Percentiles rank a stretch among this genome's conserved stretches.
Conservation (phyloP, 352 stramenopile species). For the Phytophthora litchii region DNA sequence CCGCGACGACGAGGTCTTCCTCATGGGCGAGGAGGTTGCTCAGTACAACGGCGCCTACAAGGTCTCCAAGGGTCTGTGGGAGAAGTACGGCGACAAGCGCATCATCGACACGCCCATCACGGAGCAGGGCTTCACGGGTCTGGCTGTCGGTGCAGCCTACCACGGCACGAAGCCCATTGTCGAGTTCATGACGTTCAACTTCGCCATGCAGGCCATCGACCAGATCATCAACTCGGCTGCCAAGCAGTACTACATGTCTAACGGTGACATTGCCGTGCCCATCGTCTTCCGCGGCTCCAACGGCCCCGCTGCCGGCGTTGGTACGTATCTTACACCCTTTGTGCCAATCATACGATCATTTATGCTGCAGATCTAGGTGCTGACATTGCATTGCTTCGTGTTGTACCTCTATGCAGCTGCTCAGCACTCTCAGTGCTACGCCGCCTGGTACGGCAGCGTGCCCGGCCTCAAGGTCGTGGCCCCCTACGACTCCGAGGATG, state of each 20-base stretch:
- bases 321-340: slow-evolving; percentile 43
- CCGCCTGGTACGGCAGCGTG: slow-evolving; percentile 97
- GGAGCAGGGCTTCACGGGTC: slow-evolving; percentile 94
- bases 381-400: slow-evolving; percentile 2
- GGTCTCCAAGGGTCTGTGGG: slow-evolving; percentile 96
- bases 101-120: slow-evolving; percentile 99
- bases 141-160: slow-evolving; percentile 96
- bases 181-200: slow-evolving; percentile 99
- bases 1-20: slow-evolving; percentile 94
- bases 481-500: slow-evolving; percentile 98
- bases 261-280: slow-evolving; percentile 96
- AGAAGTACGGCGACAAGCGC: slow-evolving; percentile 99
- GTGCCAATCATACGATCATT: not conserved
- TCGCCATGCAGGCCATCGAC: slow-evolving; percentile 99
- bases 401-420: slow-evolving; percentile 60
- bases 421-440: slow-evolving; percentile 99
- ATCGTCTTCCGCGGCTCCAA: slow-evolving; percentile 99
- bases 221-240: slow-evolving; percentile 99
- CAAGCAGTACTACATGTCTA: slow-evolving; percentile 99
- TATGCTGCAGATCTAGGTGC: not conserved
- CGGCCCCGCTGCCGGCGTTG: slow-evolving; percentile 96
- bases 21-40: slow-evolving; percentile 98
- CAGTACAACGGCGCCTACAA: slow-evolving; percentile 99
- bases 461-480: slow-evolving; percentile 98
- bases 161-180: slow-evolving; percentile 98